Evolutionary conservation across 192 early-diverging fungal genomes (phyloP), one percentile per base, ranked within the genome.

Genomic region (Tieghemiomyces parasiticus): DNA sequence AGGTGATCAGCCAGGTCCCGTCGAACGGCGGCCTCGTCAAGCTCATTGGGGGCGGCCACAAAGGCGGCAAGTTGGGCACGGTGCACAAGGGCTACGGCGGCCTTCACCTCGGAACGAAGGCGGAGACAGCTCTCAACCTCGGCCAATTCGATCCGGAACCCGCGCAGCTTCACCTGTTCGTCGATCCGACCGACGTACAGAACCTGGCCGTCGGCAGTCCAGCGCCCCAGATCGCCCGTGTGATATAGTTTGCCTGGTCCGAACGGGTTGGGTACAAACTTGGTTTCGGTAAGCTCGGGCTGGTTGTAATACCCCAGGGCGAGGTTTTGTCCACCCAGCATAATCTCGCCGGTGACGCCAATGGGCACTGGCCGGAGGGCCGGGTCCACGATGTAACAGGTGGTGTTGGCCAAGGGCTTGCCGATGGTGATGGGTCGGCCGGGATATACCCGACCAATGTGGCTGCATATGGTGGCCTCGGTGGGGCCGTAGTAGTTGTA

Each of bases 31-130:
- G 22, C 16, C n/a, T n/a, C n/a, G n/a, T n/a, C n/a, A n/a, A n/a
- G n/a, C 29, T 22, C 30, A 24, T 60, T 32, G 26, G 2, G 16
- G 24, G 47, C 73, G 25, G 74, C 74, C 61, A 82, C 73, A 67
- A 85, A 86, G 61, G 72, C 72, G 31, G 81, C 75, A 8, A 82
- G 70, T 1, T 70, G 74, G 46, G 77, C 73, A 51, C 75, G 78
- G 59, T 75, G 66, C 3, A 67, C 61, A 9, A 75, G n/a, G 0
- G 70, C 70, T 26, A 59, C 52, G 10, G 49, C 69, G 33, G 47
- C 58, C 0, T n/a, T 20, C n/a, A 78, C 64, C 13, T 25, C n/a
- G 6, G 61, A 53, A 51, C 65, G 56, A 10, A 47, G 35, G 4
- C 29, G 50, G 6, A 74, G 49, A 1, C 46, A 10, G 26, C 47